These are phyloP conservation scores for Phytophthora podocarpi DNA, from an alignment of 352 stramenopile species.

Conservation along the genomic window DNA sequence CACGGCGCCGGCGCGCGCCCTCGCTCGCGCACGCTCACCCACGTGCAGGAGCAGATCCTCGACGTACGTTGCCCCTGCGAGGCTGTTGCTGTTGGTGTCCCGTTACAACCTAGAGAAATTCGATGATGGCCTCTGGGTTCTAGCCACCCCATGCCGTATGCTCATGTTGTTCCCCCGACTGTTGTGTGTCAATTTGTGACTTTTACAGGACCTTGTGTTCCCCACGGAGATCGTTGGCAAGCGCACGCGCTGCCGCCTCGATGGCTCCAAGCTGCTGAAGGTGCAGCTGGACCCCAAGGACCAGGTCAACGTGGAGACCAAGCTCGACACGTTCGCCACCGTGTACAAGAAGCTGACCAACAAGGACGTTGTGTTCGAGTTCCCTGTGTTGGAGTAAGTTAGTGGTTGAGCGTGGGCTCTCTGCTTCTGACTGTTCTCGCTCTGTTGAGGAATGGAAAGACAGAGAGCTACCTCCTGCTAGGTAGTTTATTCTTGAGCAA, in stretches of 20 bases:
- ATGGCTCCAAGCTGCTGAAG: slow-evolving; percentile 98
- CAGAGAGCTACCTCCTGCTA: slow-evolving; percentile 33
- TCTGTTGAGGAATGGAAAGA: not conserved
- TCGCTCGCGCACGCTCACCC: slow-evolving; percentile 97
- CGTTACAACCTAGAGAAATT: slow-evolving; percentile 44
- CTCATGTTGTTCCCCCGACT: slow-evolving; percentile 55
- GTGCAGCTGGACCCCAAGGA: slow-evolving; percentile 99
- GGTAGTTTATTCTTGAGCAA: slow-evolving; percentile 67
- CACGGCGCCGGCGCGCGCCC: slow-evolving; percentile 95
- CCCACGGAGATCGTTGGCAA: slow-evolving; percentile 99
- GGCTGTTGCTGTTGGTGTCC: slow-evolving; percentile 6
- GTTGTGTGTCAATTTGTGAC: slow-evolving; percentile 22
- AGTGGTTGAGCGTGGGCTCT: slow-evolving; percentile 35
- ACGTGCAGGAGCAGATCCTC: slow-evolving; percentile 99
- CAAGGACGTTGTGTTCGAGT: slow-evolving; percentile 99
- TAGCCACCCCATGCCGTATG: slow-evolving; percentile 90
- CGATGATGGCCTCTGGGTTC: slow-evolving; percentile 90
- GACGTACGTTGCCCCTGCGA: slow-evolving; percentile 84
- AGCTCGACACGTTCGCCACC: slow-evolving; percentile 98
- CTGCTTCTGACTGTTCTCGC: slow-evolving; percentile 3
- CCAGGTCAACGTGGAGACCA: slow-evolving; percentile 99
- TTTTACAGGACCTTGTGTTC: slow-evolving; percentile 97
- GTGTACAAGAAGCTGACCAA: slow-evolving; percentile 99
- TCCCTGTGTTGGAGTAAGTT: slow-evolving; percentile 91
- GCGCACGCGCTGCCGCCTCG: slow-evolving; percentile 96